Percentiles rank a stretch among this genome's conserved stretches.
These are phyloP conservation scores for Diplodia seriata DNA, from an alignment of 2,329 filamentous ascomycete genomes.

Conservation along the genomic window DNA sequence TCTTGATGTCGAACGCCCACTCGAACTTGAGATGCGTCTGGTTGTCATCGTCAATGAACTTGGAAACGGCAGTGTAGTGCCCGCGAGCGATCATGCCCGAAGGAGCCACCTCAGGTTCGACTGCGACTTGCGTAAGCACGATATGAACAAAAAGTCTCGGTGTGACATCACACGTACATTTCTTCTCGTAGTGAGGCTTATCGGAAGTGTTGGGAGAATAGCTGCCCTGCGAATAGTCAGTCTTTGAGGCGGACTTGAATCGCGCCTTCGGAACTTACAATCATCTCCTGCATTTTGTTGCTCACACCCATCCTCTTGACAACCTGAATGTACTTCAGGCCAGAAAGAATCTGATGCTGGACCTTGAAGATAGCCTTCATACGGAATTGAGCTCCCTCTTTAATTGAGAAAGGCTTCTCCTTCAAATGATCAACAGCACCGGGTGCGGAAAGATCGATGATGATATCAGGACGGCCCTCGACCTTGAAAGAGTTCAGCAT, in stretches of 20 bases:
- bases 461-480: slow-evolving; percentile 80
- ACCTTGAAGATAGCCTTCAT: slow-evolving; percentile 96
- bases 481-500: slow-evolving; percentile 49
- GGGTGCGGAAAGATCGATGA: slow-evolving; percentile 80
- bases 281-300: slow-evolving; percentile 97
- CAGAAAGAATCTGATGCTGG: slow-evolving; percentile 93
- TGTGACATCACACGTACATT: slow-evolving; percentile 69
- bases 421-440: slow-evolving; percentile 80
- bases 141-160: not conserved
- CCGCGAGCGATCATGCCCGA: slow-evolving; percentile 88
- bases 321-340: slow-evolving; percentile 93
- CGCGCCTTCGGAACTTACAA: slow-evolving; percentile 62
- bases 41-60: slow-evolving; percentile 95
- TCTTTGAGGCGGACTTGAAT: not conserved
- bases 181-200: slow-evolving; percentile 85
- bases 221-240: slow-evolving; percentile 68
- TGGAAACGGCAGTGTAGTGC: slow-evolving; percentile 86
- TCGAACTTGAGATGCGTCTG: slow-evolving; percentile 89
- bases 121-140: slow-evolving; percentile 53
- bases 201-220: slow-evolving; percentile 92
- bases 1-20: slow-evolving; percentile 95
- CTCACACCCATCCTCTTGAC: slow-evolving; percentile 88
- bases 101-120: slow-evolving; percentile 90
- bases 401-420: slow-evolving; percentile 94
- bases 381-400: slow-evolving; percentile 91